Evolutionary conservation across 805 yeast genomes (phyloP).

Genomic region (Wickerhamiella dianesei): DNA sequence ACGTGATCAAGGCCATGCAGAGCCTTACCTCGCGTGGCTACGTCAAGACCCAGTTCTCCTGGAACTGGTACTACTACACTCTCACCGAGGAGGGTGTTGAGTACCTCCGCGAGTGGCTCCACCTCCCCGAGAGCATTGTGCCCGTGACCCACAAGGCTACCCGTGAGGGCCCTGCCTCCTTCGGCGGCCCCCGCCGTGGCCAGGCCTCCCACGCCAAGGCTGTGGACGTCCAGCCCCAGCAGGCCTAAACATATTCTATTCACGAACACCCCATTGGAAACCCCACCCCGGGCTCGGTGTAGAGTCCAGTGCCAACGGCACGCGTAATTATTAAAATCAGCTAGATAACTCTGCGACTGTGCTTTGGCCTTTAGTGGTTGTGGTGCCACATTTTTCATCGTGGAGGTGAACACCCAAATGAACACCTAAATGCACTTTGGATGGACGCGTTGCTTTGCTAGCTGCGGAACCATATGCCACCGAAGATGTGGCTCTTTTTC

Average conservation of each 20-base stretch:
- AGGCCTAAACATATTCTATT: constrained; percentile 20
- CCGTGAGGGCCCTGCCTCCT: constrained; percentile 41
- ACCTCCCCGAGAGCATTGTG: constrained; percentile 96
- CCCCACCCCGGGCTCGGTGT: too few relatives aligned
- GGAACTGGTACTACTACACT: constrained; percentile 99
- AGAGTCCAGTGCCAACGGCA: neutral
- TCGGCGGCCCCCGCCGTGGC: constrained; percentile 49
- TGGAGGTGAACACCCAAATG: too few relatives aligned
- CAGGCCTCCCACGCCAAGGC: constrained; percentile 22
- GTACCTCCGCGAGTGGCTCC: constrained; percentile 94
- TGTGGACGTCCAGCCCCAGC: constrained; percentile 27
- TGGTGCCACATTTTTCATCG: too few relatives aligned
- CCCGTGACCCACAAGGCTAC: constrained; percentile 87
- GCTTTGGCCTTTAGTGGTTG: neutral
- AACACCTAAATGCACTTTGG: too few relatives aligned
- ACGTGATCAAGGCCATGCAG: constrained; percentile 96
- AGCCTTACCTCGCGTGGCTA: constrained; percentile 96
- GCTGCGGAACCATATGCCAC: too few relatives aligned
- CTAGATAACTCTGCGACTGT: neutral
- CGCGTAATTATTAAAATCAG: neutral
- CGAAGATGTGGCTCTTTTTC: too few relatives aligned
- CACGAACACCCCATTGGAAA: constrained; percentile 1
- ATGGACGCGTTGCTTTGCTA: too few relatives aligned
- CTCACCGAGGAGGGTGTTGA: constrained; percentile 99
- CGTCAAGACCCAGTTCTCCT: constrained; percentile 99